Evolutionary conservation across 805 yeast genomes (phyloP).

Genomic region (Wickerhamiella alocasiicola): DNA sequence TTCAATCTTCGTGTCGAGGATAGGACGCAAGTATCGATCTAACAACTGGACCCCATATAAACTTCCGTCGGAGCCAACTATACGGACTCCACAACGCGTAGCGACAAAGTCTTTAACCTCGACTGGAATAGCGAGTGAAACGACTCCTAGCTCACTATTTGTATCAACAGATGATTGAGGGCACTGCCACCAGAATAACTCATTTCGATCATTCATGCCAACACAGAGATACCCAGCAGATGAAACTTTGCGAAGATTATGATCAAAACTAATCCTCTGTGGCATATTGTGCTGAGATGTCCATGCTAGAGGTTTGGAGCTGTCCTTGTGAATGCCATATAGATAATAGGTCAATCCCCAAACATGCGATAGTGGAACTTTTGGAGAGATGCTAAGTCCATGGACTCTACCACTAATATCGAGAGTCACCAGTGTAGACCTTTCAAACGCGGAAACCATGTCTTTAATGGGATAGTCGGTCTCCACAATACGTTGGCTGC

Average conservation of each 20-base stretch:
- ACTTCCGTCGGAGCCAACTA: not conserved
- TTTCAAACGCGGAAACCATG: not conserved
- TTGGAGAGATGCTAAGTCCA: not conserved
- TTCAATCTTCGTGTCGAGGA: conserved; percentile 32
- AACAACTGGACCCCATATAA: not conserved
- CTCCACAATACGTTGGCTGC: no score
- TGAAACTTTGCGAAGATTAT: not conserved
- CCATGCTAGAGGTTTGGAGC: not conserved
- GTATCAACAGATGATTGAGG: not conserved
- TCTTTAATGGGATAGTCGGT: not conserved
- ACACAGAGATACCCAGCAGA: conserved; percentile 1
- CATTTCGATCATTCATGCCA: not conserved
- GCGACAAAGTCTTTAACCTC: not conserved
- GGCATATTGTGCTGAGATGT: not conserved
- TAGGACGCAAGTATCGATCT: not conserved
- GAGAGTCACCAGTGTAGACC: not conserved
- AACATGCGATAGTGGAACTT: not conserved
- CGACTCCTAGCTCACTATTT: not conserved
- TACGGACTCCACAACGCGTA: not conserved
- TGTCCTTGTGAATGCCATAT: not conserved
- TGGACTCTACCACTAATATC: not conserved
- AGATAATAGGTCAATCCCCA: not conserved
- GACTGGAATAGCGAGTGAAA: not conserved
- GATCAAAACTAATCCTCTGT: not conserved
- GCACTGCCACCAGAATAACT: not conserved